Base-by-base conservation (phyloP, 805 yeast genomes). In the Nematodospora valgi region DNA sequence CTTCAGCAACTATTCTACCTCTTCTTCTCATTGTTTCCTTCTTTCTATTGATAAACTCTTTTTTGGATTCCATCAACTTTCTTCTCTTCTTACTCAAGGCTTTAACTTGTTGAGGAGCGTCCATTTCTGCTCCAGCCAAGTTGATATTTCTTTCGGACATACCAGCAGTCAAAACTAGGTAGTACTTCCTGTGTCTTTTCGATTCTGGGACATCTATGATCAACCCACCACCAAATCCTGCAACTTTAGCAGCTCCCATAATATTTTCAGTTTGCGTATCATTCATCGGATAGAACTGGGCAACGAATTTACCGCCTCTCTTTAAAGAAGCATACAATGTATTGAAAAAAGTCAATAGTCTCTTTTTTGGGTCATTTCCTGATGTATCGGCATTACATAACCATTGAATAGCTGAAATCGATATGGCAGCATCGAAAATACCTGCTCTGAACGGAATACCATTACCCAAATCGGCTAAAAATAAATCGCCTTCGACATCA, bases 401-500 rank as follows among this genome's bases (percentile, higher is more conserved):
- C 98, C 98, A 93, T 59, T 93, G 98, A 34, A 93, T 88, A 9
- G 94, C 98, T 23, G 95, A 83, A 43, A 93, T 87, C 17, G 94
- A 82, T 21, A 93, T 86, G 1, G 95, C 98, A 1, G 97, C 97
- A 59, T 93, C 98, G 58, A 91, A 93, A 0, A 95, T 73, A 33
- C 98, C 98, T 2, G 98, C 86, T 53, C 98, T 73, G 54, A 93
- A 93, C 4, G 98, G 98, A 2, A 93, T 73, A 22, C 98, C 98
- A 35, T 73, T 70, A 19, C 98, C 98, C 72, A 93, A 84, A 65
- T 93, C 98, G 23, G 88, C 83, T 37, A 93, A 65, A 56, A 93
- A 82, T 44, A 93, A 61, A 58, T 93, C 98, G 10, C 98, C 98
- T 37, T 87, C 97, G 10, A 87, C 82, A 23, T 85, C 96, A 54